These are phyloP conservation scores for Bipolaris oryzae DNA, from an alignment of 2,329 filamentous ascomycete genomes.

Conservation along the genomic window DNA sequence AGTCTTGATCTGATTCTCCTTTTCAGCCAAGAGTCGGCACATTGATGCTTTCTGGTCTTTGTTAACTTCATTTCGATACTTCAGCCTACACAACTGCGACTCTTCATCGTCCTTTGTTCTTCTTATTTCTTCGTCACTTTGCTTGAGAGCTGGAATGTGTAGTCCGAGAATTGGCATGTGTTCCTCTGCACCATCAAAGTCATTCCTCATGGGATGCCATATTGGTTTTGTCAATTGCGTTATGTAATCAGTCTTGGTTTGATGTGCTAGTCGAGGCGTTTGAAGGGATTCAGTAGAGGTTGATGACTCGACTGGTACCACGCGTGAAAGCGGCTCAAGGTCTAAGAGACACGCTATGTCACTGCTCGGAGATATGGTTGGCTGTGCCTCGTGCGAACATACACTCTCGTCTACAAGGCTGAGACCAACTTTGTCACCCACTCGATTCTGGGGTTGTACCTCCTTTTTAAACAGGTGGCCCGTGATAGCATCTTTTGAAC, in stretches of 20 bases:
- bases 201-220: background rate
- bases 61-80: slow-evolving; percentile 25
- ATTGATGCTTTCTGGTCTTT: slow-evolving; percentile 26
- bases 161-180: slow-evolving; percentile 14
- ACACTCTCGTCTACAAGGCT: slow-evolving; percentile 3
- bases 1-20: slow-evolving; percentile 23
- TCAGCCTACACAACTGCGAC: slow-evolving; percentile 19
- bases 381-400: background rate
- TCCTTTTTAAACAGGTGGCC: slow-evolving; percentile 4
- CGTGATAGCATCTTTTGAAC: background rate
- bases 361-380: background rate
- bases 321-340: background rate
- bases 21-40: slow-evolving; percentile 22
- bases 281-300: slow-evolving; percentile 10
- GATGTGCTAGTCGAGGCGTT: background rate
- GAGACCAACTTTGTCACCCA: background rate
- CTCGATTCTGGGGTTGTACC: slow-evolving; percentile 6
- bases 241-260: background rate
- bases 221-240: background rate
- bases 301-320: slow-evolving; percentile 8
- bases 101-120: slow-evolving; percentile 3
- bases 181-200: slow-evolving; percentile 2
- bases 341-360: background rate
- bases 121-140: background rate
- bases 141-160: background rate